Base-by-base conservation (phyloP, 1,284 basidiomycete species). In the Cerrena zonata region DNA sequence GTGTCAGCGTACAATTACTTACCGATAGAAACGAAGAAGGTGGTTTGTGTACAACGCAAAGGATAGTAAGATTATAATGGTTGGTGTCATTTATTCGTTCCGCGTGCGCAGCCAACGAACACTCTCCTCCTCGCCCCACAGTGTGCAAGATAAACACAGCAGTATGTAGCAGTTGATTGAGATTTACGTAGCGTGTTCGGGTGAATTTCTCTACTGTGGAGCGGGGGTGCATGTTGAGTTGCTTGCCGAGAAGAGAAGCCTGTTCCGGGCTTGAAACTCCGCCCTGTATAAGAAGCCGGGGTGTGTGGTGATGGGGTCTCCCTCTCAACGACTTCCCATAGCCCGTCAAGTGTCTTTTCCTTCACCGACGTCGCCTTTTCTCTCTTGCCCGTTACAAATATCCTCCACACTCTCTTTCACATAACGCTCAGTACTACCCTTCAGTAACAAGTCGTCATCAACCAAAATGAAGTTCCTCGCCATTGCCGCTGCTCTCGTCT, bases 391-490 rank as follows among this genome's bases (percentile, higher is more conserved):
- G 38, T 37, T 26, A 39, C 45, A 19, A 13, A 24, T 45, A 47
- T 45, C 40, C 23, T 46, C 15, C 50, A 49, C 55, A 42, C 55
- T 57, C 58, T 38, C 53, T 57, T 25, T 50, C 38, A 18, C 46
- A 15, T 42, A 24, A 55, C 49, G 40, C 38, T 55, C 48, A 43
- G 41, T 44, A 23, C 13, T 41, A 22, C 37, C 40, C 25, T 23
- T 44, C 26, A 39, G 42, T n/a, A n/a, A n/a, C n/a, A n/a, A n/a
- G n/a, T n/a, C n/a, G n/a, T n/a, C n/a, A n/a, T 25, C 43, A 26
- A 49, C 36, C 48, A 55, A 41, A 23, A 85, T 85, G 82, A 81
- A 79, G 67, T 73, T 70, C 57, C 64, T 77, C 56, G 62, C 69
- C 56, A 55, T 75, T 58, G 59, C 71, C 45, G 58, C 71, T 51